phyloP scores from a whole-genome alignment of 345 rosid species.

The Citrus hindsii region DNA sequence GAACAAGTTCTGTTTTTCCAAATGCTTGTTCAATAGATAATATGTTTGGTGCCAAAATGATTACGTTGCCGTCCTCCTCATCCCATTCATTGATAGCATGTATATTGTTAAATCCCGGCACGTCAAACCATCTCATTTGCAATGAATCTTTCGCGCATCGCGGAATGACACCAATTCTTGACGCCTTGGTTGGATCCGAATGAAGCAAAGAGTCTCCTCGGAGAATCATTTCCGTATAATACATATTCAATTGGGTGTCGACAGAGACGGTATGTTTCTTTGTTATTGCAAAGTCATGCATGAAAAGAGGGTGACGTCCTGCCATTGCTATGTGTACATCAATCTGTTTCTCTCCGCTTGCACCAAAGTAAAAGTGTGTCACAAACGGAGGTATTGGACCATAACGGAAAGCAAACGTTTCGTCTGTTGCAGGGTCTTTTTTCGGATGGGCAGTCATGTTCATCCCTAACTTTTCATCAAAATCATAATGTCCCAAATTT shows the following conservation, averaged over 20 bases:
- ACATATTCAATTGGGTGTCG: background rate
- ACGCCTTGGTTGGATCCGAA: conserved; percentile 33
- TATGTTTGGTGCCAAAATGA: conserved; percentile 48
- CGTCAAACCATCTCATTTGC: conserved; percentile 47
- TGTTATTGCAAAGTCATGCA: too few relatives aligned
- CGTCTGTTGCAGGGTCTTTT: conserved; percentile 42
- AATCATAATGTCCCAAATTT: conserved; percentile 40
- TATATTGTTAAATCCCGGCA: conserved; percentile 43
- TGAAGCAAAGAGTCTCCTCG: conserved; percentile 38
- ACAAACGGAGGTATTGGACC: conserved; percentile 22
- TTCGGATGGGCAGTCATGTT: conserved; percentile 71
- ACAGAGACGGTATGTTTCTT: too few relatives aligned
- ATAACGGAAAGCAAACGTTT: conserved; percentile 55
- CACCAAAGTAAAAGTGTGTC: too few relatives aligned
- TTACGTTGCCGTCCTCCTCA: conserved; percentile 35
- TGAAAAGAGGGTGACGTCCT: too few relatives aligned
- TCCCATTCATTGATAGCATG: conserved; percentile 60
- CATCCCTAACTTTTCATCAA: conserved; percentile 40
- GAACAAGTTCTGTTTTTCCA: conserved; percentile 47
- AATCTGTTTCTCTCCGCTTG: too few relatives aligned
- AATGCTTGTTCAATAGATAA: conserved; percentile 48
- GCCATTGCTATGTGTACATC: too few relatives aligned
- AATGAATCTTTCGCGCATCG: conserved; percentile 41
- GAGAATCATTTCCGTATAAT: conserved; percentile 5
- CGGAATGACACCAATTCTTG: conserved; percentile 47